Conservation (phyloP, 2,329 filamentous ascomycete genomes). For the Colletotrichum acutatum region DNA sequence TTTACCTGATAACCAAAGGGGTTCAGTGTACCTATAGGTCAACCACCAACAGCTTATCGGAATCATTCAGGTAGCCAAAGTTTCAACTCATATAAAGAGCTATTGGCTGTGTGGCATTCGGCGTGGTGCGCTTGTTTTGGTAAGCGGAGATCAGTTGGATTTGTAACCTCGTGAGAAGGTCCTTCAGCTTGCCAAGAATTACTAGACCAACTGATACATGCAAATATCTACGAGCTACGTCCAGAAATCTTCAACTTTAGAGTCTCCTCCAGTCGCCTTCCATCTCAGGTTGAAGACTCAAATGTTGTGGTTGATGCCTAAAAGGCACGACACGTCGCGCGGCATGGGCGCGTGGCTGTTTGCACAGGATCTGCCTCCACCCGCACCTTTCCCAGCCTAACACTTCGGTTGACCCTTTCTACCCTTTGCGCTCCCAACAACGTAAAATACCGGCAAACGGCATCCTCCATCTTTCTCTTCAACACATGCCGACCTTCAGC, state of each 20-base stretch:
- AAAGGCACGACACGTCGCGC: background rate
- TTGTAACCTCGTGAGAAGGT: no score
- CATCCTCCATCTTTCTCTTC: no score
- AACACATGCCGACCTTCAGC: no score
- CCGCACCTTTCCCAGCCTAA: background rate
- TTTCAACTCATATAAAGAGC: background rate
- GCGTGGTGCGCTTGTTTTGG: no score
- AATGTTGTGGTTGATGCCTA: background rate
- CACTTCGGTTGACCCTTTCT: background rate
- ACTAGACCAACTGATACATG: no score
- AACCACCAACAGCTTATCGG: background rate
- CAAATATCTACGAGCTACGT: background rate
- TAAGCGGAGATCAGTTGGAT: no score
- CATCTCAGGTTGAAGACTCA: background rate
- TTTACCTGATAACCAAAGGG: background rate
- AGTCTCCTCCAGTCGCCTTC: background rate
- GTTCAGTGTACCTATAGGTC: no score
- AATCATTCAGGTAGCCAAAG: background rate
- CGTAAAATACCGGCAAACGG: no score
- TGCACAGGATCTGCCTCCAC: background rate
- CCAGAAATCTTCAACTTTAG: background rate
- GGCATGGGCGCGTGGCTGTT: background rate
- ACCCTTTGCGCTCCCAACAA: background rate
- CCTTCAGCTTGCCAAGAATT: no score
- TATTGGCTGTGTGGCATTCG: background rate